phyloP scores from a whole-genome alignment of 495 filamentous ascomycete species.

The Cudoniella acicularis region DNA sequence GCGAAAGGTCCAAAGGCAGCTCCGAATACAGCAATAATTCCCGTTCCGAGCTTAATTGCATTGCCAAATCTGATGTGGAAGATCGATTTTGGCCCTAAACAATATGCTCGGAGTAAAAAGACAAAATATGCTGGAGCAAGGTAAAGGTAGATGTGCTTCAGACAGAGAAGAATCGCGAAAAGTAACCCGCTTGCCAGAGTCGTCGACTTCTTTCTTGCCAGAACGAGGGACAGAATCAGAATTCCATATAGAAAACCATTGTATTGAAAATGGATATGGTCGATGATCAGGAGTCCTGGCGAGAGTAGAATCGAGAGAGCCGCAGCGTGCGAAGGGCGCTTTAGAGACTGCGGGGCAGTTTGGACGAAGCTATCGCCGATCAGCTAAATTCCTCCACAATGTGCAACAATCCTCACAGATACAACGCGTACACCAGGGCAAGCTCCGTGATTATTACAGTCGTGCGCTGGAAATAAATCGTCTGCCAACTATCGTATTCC shows the following conservation, averaged over 20 bases:
- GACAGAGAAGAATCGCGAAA: constrained; percentile 81
- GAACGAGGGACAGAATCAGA: constrained; percentile 76
- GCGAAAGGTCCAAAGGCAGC: constrained; percentile 89
- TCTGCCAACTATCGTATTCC: constrained; percentile 83
- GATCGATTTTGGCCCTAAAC: constrained; percentile 72
- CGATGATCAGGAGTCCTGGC: constrained; percentile 91
- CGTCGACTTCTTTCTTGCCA: constrained; percentile 73
- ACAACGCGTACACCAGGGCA: constrained; percentile 78
- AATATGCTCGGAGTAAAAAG: constrained; percentile 82
- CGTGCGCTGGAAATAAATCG: constrained; percentile 84
- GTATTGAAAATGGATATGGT: constrained; percentile 99
- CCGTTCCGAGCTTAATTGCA: constrained; percentile 71
- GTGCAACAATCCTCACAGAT: constrained; percentile 48
- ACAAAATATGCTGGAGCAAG: constrained; percentile 96
- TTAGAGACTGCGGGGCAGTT: constrained; percentile 42
- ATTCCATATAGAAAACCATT: constrained; percentile 95
- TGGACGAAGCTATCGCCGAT: constrained; percentile 19
- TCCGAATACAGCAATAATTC: constrained; percentile 69
- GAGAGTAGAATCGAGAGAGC: constrained; percentile 88
- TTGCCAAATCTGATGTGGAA: constrained; percentile 76
- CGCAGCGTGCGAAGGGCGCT: constrained; percentile 78
- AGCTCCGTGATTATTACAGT: constrained; percentile 88
- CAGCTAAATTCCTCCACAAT: neutral
- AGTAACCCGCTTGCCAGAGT: constrained; percentile 73
- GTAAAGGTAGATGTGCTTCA: constrained; percentile 98